Evolutionary conservation across 208 protist genomes (phyloP).

Genomic region (Leptomonas pyrrhocoris): DNA sequence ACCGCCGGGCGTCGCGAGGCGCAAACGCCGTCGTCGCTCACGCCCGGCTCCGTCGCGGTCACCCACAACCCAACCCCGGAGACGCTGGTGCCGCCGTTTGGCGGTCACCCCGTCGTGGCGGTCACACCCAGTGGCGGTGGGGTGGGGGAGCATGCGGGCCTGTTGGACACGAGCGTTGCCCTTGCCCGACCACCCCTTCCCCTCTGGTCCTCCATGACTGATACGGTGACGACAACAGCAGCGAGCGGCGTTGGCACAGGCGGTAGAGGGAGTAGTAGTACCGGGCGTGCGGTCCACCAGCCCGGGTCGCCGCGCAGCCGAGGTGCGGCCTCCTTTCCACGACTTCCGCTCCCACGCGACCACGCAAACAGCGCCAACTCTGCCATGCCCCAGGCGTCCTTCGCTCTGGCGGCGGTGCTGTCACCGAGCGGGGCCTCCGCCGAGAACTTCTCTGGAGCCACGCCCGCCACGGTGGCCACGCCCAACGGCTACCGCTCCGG

Average conservation of each 20-base stretch:
- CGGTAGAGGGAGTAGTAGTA: background rate
- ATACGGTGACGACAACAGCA: background rate
- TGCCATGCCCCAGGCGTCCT: background rate
- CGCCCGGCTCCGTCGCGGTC: background rate
- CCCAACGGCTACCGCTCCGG: slow-evolving; percentile 4
- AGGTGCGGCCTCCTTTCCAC: background rate
- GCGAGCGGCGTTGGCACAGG: background rate
- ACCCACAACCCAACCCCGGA: background rate
- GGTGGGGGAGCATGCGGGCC: background rate
- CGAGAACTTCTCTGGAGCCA: slow-evolving; percentile 6
- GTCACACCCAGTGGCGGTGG: background rate
- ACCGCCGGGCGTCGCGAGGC: background rate
- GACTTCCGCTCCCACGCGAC: background rate
- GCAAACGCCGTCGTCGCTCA: background rate
- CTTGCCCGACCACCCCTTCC: background rate
- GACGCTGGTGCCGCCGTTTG: background rate
- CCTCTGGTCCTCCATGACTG: background rate
- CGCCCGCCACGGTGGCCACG: slow-evolving; percentile 5
- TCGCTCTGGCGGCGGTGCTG: slow-evolving; percentile 13
- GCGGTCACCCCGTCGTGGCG: background rate
- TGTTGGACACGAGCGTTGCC: background rate
- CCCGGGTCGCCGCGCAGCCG: background rate
- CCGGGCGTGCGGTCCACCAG: background rate
- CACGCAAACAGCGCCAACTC: background rate
- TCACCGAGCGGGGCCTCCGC: slow-evolving; percentile 1